phyloP scores from a whole-genome alignment of 176 grass and related monocot species.

The Bonia amplexicaulis region DNA sequence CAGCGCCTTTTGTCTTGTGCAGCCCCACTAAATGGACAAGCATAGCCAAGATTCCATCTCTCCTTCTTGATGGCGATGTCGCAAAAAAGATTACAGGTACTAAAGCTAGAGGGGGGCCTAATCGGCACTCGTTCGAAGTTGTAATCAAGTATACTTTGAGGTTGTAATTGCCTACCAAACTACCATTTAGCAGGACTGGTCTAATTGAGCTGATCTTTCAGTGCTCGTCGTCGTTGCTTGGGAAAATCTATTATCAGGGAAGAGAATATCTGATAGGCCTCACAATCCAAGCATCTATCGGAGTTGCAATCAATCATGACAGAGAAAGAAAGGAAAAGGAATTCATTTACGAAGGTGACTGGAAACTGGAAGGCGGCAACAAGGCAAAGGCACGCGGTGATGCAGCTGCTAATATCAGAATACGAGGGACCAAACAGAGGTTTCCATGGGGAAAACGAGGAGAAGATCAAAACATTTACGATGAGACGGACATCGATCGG shows the following conservation, averaged over 20 bases:
- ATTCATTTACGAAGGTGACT: slow-evolving; percentile 6
- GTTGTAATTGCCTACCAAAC: not conserved
- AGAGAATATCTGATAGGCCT: slow-evolving; percentile 19
- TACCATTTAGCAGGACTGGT: not conserved
- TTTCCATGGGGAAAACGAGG: not conserved
- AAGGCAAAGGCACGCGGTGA: not conserved
- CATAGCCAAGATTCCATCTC: slow-evolving; percentile 38
- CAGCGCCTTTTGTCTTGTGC: slow-evolving; percentile 26
- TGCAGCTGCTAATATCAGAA: not conserved
- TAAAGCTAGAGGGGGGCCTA: not conserved
- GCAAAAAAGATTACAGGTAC: not conserved
- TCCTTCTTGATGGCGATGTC: slow-evolving; percentile 19
- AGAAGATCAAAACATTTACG: too few species aligned
- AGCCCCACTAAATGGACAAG: not conserved
- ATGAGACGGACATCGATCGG: not conserved
- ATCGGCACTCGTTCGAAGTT: not conserved
- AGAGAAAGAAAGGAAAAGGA: not conserved
- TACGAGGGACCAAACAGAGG: not conserved
- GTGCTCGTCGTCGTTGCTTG: not conserved
- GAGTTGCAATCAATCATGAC: slow-evolving; percentile 22
- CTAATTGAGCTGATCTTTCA: not conserved
- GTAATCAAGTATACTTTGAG: not conserved
- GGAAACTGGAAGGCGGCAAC: not conserved
- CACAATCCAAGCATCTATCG: slow-evolving; percentile 31
- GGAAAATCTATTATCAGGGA: not conserved